These are phyloP conservation scores for Bruguiera sexangula DNA, from an alignment of 345 rosid genomes.

Conservation along the genomic window DNA sequence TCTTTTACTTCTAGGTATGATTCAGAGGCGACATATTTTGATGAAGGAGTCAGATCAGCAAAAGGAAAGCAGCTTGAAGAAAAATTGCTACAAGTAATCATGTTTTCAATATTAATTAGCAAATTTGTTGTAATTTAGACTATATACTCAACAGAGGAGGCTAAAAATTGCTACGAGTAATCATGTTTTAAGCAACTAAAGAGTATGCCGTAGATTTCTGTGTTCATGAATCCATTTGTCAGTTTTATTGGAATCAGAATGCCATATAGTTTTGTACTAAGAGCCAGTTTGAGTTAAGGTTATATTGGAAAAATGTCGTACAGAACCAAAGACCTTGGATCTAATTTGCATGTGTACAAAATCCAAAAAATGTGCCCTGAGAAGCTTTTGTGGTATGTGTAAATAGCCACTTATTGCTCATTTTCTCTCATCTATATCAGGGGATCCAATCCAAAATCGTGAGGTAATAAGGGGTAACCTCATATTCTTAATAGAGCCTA, in stretches of 20 bases:
- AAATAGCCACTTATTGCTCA: not conserved
- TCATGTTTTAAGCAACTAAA: too few species aligned
- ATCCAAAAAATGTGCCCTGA: not conserved
- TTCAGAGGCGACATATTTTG: conserved; percentile 78
- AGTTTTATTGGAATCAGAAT: not conserved
- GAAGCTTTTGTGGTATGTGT: not conserved
- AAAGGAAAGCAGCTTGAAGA: conserved; percentile 89
- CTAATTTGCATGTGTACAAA: not conserved
- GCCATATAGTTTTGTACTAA: not conserved
- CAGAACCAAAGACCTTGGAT: not conserved
- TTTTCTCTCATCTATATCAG: not conserved
- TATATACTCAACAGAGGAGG: too few species aligned
- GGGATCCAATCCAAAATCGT: not conserved
- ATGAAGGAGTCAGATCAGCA: conserved; percentile 83
- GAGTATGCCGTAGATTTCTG: too few species aligned
- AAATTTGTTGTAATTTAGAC: too few species aligned
- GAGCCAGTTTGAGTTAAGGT: not conserved
- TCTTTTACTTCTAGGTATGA: conserved; percentile 56
- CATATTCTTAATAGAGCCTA: too few species aligned
- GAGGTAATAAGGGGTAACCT: not conserved
- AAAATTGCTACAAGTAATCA: conserved; percentile 79
- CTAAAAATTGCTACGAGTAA: too few species aligned
- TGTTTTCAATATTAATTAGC: not conserved
- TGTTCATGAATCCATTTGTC: too few species aligned
- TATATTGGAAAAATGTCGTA: not conserved